These are phyloP conservation scores for Metarhizium sp. DNA, from an alignment of 2,329 filamentous ascomycete species.

Conservation along the genomic window DNA sequence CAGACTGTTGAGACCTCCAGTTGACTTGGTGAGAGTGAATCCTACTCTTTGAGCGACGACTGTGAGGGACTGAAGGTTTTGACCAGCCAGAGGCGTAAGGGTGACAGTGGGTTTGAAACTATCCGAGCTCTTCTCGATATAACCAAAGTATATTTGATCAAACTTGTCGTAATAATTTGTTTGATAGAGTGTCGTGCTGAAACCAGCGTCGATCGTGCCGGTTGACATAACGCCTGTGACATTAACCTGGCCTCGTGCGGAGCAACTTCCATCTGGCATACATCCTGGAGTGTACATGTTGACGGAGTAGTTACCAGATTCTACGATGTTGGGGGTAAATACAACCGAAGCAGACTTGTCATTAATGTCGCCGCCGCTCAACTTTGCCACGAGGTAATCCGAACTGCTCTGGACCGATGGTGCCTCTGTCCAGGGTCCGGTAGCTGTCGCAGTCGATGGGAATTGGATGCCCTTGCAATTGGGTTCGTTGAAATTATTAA, in stretches of 20 bases:
- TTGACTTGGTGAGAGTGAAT: slow-evolving; percentile 65
- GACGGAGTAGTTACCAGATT: slow-evolving; percentile 86
- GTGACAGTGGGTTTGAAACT: slow-evolving; percentile 76
- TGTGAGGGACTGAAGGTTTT: slow-evolving; percentile 52
- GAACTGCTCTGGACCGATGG: slow-evolving; percentile 61
- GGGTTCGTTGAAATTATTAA: slow-evolving; percentile 83
- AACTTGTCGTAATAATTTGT: slow-evolving; percentile 97
- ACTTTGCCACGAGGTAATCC: slow-evolving; percentile 63
- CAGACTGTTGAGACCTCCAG: slow-evolving; percentile 76
- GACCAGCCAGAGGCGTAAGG: slow-evolving; percentile 57
- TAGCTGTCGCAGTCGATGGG: slow-evolving; percentile 56
- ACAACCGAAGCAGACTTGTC: slow-evolving; percentile 58
- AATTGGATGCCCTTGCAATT: slow-evolving; percentile 55
- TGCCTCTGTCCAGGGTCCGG: slow-evolving; percentile 65
- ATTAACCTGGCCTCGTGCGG: slow-evolving; percentile 68
- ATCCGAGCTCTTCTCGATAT: slow-evolving; percentile 63
- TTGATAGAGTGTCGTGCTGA: slow-evolving; percentile 63
- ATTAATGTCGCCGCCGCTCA: slow-evolving; percentile 45
- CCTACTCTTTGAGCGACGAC: slow-evolving; percentile 85
- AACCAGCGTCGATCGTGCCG: slow-evolving; percentile 33
- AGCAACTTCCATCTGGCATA: slow-evolving; percentile 66
- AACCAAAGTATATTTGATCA: slow-evolving; percentile 81
- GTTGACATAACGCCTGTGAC: slow-evolving; percentile 64
- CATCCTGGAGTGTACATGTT: slow-evolving; percentile 92
- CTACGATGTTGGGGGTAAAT: slow-evolving; percentile 74